Percentiles rank a stretch among this genome's conserved stretches.
Conservation (phyloP, 192 early-diverging fungal genomes). For the Coemansia sp. region DNA sequence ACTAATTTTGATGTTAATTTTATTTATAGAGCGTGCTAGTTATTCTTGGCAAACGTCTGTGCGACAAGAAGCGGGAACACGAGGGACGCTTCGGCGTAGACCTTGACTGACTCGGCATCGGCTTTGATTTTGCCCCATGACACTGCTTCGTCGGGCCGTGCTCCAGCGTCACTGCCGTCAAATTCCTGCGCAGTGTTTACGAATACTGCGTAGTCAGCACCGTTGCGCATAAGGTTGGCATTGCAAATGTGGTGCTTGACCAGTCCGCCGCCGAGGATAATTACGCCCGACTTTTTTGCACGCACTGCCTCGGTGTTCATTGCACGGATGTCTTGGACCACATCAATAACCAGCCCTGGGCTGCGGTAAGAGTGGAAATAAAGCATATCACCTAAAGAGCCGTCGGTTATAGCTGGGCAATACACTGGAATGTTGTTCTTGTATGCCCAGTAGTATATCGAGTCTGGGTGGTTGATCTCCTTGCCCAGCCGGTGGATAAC, state of each 20-base stretch:
- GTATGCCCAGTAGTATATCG: slow-evolving; percentile 97
- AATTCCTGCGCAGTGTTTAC: slow-evolving; percentile 98
- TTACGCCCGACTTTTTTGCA: slow-evolving; percentile 94
- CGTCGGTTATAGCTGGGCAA: slow-evolving; percentile 96
- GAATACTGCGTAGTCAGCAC: slow-evolving; percentile 93
- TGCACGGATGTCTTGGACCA: slow-evolving; percentile 84
- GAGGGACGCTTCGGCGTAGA: slow-evolving; percentile 89
- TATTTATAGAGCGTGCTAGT: neutral
- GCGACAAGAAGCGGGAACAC: slow-evolving; percentile 94
- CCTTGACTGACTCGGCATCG: slow-evolving; percentile 82
- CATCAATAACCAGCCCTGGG: slow-evolving; percentile 91
- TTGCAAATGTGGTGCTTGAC: slow-evolving; percentile 99
- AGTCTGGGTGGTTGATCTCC: slow-evolving; percentile 82
- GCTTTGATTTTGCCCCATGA: slow-evolving; percentile 96
- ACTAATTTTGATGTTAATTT: neutral
- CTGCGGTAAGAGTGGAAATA: slow-evolving; percentile 97
- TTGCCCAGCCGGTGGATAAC: slow-evolving; percentile 85
- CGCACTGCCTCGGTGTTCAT: slow-evolving; percentile 94
- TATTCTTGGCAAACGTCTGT: slow-evolving; percentile 80
- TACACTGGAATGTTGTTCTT: slow-evolving; percentile 98
- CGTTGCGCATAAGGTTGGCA: slow-evolving; percentile 98
- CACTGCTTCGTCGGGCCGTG: slow-evolving; percentile 95
- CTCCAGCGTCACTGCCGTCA: slow-evolving; percentile 97
- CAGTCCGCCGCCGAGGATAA: slow-evolving; percentile 95
- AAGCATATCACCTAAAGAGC: slow-evolving; percentile 98